Base-by-base conservation (phyloP, 164 flowering plant genomes). In the Amborella trichopoda region DNA sequence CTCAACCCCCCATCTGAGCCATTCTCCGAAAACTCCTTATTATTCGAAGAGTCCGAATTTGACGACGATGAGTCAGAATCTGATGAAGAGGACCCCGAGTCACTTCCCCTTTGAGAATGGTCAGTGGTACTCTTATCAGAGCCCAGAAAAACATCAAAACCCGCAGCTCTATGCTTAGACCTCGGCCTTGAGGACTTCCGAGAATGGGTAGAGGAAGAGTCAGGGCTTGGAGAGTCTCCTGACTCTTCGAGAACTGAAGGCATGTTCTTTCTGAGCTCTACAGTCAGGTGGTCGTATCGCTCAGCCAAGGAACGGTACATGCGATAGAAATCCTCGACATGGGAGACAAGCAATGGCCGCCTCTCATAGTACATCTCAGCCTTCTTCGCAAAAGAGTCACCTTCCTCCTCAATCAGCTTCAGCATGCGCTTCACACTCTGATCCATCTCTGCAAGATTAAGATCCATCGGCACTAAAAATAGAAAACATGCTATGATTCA, bases 341-440 rank as follows among this genome's bases (percentile, higher is more conserved):
- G 91, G 39, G 80, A 50, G 6, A 90, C 50, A 27, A 90, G 55
- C 44, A 77, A 88, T 0, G 94, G 97, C 53, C 97, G 71, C 62
- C 71, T 90, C 47, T 77, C 74, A 50, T 85, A 85, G 56, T 85
- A 83, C 88, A 90, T 77, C 60, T 90, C 94, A 26, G 91, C 94
- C 65, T 79, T 90, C 55, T 85, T 83, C 0, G 91, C 83, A 56
- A 90, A 76, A 9, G 95, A 77, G 54, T 85, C 97, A 25, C 78
- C 97, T 40, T 90, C 97, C 52, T 79, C 94, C 61, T 90, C 97
- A 11, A 90, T 83, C 58, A 90, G 76, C 49, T 79, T 81, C 64
- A 85, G 38, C 94, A 85, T 89, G 48, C 74, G 76, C 38, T 75
- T 85, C 28, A 85, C 78, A 43, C 68, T 66, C 59, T 53, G 67